phyloP scores from a whole-genome alignment of 805 yeast species.

The Saccharomycopsis amapae region DNA sequence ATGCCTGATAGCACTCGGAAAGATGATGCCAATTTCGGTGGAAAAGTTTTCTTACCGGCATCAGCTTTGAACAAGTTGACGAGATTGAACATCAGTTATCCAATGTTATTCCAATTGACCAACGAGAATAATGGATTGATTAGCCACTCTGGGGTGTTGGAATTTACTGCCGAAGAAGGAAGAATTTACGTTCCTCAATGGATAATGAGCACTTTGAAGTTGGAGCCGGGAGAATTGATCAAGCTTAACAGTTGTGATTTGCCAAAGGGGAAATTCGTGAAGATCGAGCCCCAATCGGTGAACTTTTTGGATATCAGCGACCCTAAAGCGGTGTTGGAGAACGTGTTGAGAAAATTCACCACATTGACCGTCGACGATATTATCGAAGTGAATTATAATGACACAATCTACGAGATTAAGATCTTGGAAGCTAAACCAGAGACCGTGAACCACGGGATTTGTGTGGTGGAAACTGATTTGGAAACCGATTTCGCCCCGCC shows the following conservation, averaged over 20 bases:
- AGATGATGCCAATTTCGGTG: conserved; percentile 84
- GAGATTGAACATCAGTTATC: conserved; percentile 87
- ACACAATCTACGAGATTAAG: conserved; percentile 66
- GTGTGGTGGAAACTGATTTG: conserved; percentile 94
- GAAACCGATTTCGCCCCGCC: conserved; percentile 99
- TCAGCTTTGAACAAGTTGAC: conserved; percentile 84
- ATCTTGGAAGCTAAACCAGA: conserved; percentile 86
- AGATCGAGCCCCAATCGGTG: conserved; percentile 90
- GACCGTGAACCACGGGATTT: conserved; percentile 55
- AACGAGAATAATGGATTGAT: conserved; percentile 37
- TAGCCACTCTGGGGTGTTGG: conserved; percentile 92
- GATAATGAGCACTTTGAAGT: conserved; percentile 78
- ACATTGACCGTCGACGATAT: conserved; percentile 80
- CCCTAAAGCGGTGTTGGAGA: conserved; percentile 94
- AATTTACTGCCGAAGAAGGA: conserved; percentile 96
- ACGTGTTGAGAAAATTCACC: conserved; percentile 82
- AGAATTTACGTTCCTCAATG: conserved; percentile 91
- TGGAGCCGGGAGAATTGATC: conserved; percentile 75
- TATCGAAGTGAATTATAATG: conserved; percentile 79
- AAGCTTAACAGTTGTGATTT: conserved; percentile 66
- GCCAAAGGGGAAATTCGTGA: conserved; percentile 82
- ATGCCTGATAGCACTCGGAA: conserved; percentile 57
- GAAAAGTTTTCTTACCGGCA: conserved; percentile 91
- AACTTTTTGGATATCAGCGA: conserved; percentile 90
- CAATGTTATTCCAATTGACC: conserved; percentile 82